These are phyloP conservation scores for Dactylellina cionopaga DNA, from an alignment of 2,329 filamentous ascomycete species.

Conservation along the genomic window DNA sequence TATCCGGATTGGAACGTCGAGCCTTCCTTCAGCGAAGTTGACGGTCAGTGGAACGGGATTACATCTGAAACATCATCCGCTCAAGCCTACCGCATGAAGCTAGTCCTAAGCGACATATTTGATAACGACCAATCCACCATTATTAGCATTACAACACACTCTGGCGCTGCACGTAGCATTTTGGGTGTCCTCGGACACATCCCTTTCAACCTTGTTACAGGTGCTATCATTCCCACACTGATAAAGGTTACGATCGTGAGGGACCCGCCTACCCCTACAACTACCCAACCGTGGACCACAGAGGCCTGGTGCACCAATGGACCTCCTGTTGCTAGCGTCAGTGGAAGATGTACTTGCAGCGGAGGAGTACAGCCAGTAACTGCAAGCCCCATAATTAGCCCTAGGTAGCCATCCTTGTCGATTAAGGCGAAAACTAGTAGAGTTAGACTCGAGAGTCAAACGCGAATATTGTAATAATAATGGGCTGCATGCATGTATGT, in stretches of 20 bases:
- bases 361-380: slow-evolving; percentile 23
- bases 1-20: slow-evolving; percentile 70
- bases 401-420: slow-evolving; percentile 7
- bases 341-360: slow-evolving; percentile 36
- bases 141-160: slow-evolving; percentile 70
- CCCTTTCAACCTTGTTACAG: slow-evolving; percentile 70
- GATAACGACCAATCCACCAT: slow-evolving; percentile 66
- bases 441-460: too few species aligned
- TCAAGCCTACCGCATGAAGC: slow-evolving; percentile 65
- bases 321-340: slow-evolving; percentile 36
- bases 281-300: slow-evolving; percentile 58
- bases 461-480: too few species aligned
- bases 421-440: too few species aligned
- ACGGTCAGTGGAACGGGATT: slow-evolving; percentile 65
- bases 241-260: slow-evolving; percentile 68
- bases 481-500: too few species aligned
- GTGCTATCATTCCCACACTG: slow-evolving; percentile 73
- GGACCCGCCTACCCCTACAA: slow-evolving; percentile 58
- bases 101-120: slow-evolving; percentile 69
- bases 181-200: slow-evolving; percentile 70
- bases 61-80: slow-evolving; percentile 65
- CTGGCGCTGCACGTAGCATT: slow-evolving; percentile 67
- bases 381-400: slow-evolving; percentile 45
- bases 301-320: slow-evolving; percentile 53
- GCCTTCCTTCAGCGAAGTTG: slow-evolving; percentile 69